Evolutionary conservation across 2,329 filamentous ascomycete genomes (phyloP).

Genomic region (Colletotrichum somersetense): DNA sequence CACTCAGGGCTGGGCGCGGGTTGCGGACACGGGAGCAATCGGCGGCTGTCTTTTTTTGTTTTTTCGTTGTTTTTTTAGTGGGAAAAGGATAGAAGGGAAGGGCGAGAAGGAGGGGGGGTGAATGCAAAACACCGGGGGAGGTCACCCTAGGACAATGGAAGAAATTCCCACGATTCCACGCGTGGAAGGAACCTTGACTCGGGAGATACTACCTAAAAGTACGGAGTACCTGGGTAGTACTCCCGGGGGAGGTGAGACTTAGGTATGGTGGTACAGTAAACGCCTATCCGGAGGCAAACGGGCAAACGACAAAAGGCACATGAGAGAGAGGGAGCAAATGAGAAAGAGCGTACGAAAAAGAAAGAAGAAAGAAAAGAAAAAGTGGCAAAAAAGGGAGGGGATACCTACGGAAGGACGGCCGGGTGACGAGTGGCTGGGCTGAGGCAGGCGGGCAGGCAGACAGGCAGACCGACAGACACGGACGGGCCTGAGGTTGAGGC

Average conservation of each 20-base stretch:
- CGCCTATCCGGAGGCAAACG: neutral
- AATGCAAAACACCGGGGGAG: neutral
- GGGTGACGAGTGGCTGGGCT: slow-evolving; percentile 7
- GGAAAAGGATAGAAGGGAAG: neutral
- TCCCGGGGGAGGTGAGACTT: too few species aligned
- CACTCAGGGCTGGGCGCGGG: slow-evolving; percentile 21
- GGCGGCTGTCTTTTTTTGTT: neutral
- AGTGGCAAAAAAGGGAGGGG: neutral
- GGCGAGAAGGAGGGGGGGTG: neutral
- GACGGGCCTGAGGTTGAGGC: slow-evolving; percentile 24
- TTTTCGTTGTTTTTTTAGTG: slow-evolving; percentile 4
- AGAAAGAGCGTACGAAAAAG: neutral
- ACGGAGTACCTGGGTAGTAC: neutral
- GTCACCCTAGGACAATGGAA: neutral
- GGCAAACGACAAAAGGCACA: neutral
- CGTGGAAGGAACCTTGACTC: neutral
- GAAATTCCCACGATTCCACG: neutral
- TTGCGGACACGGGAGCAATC: slow-evolving; percentile 17
- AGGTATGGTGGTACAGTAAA: neutral
- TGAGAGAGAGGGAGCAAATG: too few species aligned
- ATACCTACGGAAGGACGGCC: slow-evolving; percentile 7
- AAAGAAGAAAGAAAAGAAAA: neutral
- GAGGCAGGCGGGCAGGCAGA: too few species aligned
- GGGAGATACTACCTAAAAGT: neutral
- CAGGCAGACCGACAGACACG: slow-evolving; percentile 2